Evolutionary conservation across 257 asterid species (phyloP).

Genomic region (Solanum tarijense): DNA sequence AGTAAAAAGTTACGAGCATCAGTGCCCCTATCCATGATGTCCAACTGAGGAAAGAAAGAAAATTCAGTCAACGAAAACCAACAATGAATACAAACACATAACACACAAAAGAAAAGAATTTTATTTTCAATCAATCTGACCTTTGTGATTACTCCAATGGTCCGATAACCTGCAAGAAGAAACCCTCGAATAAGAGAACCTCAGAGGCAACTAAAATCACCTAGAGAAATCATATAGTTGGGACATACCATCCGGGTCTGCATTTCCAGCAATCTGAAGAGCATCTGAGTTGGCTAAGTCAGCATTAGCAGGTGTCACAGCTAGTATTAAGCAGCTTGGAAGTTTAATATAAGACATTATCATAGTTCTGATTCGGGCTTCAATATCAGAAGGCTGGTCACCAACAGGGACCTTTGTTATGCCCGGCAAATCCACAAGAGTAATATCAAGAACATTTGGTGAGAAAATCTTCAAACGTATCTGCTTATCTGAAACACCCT

Average conservation of each 20-base stretch:
- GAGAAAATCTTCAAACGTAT: constrained; percentile 81
- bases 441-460: constrained; percentile 85
- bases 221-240: not conserved
- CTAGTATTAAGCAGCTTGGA: constrained; percentile 70
- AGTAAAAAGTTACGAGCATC: constrained; percentile 90
- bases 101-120: not conserved
- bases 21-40: constrained; percentile 98
- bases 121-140: constrained; percentile 14
- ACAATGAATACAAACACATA: not conserved
- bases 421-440: constrained; percentile 97
- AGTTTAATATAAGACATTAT: constrained; percentile 70
- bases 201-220: not conserved
- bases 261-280: constrained; percentile 92
- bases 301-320: constrained; percentile 94
- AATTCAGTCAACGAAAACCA: not conserved
- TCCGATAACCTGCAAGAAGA: constrained; percentile 65
- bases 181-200: not conserved
- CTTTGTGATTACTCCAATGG: constrained; percentile 96
- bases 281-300: constrained; percentile 97
- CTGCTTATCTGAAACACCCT: constrained; percentile 78
- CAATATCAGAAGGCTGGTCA: constrained; percentile 95
- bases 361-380: constrained; percentile 89
- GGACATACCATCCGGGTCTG: constrained; percentile 80
- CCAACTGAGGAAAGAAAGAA: constrained; percentile 56
- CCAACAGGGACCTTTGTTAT: constrained; percentile 94